phyloP scores from a whole-genome alignment of 345 rosid genomes.

The Boechera stricta region DNA sequence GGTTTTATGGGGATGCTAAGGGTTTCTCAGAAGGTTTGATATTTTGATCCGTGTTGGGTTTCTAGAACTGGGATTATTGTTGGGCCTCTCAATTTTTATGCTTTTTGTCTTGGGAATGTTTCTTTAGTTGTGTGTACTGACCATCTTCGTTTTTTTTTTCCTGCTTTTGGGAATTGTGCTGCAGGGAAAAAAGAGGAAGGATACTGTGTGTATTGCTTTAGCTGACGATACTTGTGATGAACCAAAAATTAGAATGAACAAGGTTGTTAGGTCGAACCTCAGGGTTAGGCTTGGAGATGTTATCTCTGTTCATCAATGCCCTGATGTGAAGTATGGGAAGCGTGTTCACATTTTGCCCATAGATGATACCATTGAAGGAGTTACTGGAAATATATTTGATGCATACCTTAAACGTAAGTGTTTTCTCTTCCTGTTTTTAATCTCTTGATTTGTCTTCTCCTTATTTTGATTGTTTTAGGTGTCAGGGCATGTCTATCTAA shows the following conservation, averaged over 20 bases:
- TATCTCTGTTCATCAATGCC: slow-evolving; percentile 69
- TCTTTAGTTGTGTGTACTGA: slow-evolving; percentile 16
- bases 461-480: background rate
- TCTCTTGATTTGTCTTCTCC: background rate
- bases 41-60: background rate
- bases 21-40: background rate
- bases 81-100: background rate
- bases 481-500: background rate
- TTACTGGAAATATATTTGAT: slow-evolving; percentile 67
- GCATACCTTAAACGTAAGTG: slow-evolving; percentile 67
- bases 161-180: background rate
- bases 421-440: background rate
- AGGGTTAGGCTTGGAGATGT: slow-evolving; percentile 80
- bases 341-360: slow-evolving; percentile 72
- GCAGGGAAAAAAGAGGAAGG: slow-evolving; percentile 74
- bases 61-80: background rate
- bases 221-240: slow-evolving; percentile 68
- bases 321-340: slow-evolving; percentile 73
- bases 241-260: slow-evolving; percentile 70
- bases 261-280: slow-evolving; percentile 67
- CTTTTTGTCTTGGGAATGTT: background rate
- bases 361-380: slow-evolving; percentile 75
- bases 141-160: background rate
- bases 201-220: slow-evolving; percentile 69
- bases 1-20: background rate